Base-by-base conservation (phyloP, 139 green algal genomes). In the Closterium sp. region DNA sequence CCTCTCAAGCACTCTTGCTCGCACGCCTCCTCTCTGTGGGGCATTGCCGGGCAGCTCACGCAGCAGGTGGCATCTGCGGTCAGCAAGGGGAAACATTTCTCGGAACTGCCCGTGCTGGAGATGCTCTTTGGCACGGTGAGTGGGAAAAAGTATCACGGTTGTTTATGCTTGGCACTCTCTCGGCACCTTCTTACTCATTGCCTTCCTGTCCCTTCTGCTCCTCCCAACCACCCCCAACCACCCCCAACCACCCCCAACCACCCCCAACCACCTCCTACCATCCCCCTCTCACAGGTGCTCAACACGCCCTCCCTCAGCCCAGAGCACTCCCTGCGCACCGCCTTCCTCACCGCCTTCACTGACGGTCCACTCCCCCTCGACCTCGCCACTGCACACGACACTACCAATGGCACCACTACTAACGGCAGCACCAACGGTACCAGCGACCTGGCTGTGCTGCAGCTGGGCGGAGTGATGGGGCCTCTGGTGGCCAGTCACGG, bases 321-420 rank as follows among this genome's bases (percentile, higher is more conserved):
- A 28, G 90, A 92, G 28, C 31, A 45, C 30, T 92, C 90, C 32
- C 90, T 92, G 29, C 90, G 90, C 38, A 92, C 90, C 17, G 70
- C 90, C 42, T 29, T 92, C 27, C 42, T 92, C 28, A 50, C 90
- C 2, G 73, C 42, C 22, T 87, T 92, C 38, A 92, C 90, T 3
- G 79, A 92, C 45, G 90, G 50, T 2, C 90, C 90, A 4, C 90
- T 79, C 62, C 62, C 62, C 4, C 62, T 79, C 62, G 62, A 79
- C 62, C 62, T 79, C 17, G 27, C 62, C 62, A 24, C 62, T 4
- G 10, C 38, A 50, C 38, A 50, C 38, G 38, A 9, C 38, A 50
- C 38, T 13, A 50, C 7, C 13, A 50, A 50, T 7, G 38, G n/a
- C 22, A 27, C 2, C n/a, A 50, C 27, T 11, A 90, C 17, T 13